Evolutionary conservation across 495 filamentous ascomycete genomes (phyloP).

Genomic region (Xylaria venustula): DNA sequence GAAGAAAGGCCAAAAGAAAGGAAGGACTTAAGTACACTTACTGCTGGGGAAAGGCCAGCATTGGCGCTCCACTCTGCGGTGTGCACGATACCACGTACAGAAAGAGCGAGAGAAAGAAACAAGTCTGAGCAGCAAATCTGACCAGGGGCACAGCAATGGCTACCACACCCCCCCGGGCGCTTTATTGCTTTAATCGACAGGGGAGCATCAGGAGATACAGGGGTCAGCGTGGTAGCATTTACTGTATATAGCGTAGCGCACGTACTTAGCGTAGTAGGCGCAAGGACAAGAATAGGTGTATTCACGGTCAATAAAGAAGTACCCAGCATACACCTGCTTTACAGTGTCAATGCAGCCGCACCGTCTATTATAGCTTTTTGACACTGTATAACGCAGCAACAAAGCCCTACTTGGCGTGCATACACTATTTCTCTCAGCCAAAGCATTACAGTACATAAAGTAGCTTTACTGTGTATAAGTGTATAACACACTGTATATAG

Average conservation of each 20-base stretch:
- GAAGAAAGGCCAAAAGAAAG: background rate
- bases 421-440: too few species aligned
- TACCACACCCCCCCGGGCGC: background rate
- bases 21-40: too few species aligned
- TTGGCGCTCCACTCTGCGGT: constrained; percentile 5
- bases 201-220: constrained; percentile 16
- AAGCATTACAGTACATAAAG: too few species aligned
- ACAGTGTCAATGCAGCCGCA: too few species aligned
- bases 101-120: constrained; percentile 12
- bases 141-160: background rate
- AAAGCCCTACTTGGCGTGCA: too few species aligned
- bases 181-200: constrained; percentile 8
- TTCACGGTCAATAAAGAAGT: too few species aligned
- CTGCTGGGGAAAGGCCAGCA: background rate
- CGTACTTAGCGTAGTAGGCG: background rate
- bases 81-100: constrained; percentile 6
- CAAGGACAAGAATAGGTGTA: background rate
- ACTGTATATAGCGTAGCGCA: background rate
- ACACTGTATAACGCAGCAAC: too few species aligned
- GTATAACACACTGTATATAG: background rate
- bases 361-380: too few species aligned
- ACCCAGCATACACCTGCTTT: too few species aligned
- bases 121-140: background rate
- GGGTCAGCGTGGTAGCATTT: background rate
- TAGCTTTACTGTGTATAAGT: too few species aligned